A percentile compares a stretch with the other conserved stretches of the same genome.
These are phyloP conservation scores for Trematosphaeria pertusa DNA, from an alignment of 2,329 filamentous ascomycete species.

Conservation along the genomic window DNA sequence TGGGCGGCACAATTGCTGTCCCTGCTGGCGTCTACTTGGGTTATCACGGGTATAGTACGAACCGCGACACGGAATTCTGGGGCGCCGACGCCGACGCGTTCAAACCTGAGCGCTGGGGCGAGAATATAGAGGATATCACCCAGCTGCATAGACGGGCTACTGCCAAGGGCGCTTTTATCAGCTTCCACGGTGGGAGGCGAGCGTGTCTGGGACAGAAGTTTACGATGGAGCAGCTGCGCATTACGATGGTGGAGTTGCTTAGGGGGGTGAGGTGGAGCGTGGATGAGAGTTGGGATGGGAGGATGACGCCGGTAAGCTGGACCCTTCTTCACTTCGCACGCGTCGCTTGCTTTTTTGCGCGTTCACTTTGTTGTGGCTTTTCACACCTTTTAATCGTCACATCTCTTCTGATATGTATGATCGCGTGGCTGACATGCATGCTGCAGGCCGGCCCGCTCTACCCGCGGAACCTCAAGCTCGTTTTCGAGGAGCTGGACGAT, in stretches of 20 bases:
- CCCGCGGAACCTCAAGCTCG: background rate
- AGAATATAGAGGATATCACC: conserved; percentile 43
- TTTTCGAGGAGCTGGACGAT: background rate
- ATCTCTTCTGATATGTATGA: too few relatives aligned
- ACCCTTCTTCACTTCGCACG: too few relatives aligned
- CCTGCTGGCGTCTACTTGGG: conserved; percentile 33
- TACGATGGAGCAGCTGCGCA: conserved; percentile 48
- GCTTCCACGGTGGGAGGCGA: conserved; percentile 52
- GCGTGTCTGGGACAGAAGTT: conserved; percentile 53
- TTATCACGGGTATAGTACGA: conserved; percentile 38
- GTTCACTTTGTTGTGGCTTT: too few relatives aligned
- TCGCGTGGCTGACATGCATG: too few relatives aligned
- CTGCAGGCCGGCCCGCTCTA: background rate
- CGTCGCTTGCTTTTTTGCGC: too few relatives aligned
- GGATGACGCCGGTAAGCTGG: too few relatives aligned
- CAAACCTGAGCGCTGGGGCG: conserved; percentile 51
- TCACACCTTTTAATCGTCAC: too few relatives aligned
- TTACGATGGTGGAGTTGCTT: conserved; percentile 42
- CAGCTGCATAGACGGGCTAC: conserved; percentile 45
- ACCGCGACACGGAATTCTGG: conserved; percentile 35
- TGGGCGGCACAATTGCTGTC: conserved; percentile 28
- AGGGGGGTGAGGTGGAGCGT: too few relatives aligned
- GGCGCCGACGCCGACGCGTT: conserved; percentile 44
- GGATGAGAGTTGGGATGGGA: too few relatives aligned
- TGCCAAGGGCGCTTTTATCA: conserved; percentile 50